Conservation (phyloP, 768 basidiomycete species). For the Lactifluus pinguis region DNA sequence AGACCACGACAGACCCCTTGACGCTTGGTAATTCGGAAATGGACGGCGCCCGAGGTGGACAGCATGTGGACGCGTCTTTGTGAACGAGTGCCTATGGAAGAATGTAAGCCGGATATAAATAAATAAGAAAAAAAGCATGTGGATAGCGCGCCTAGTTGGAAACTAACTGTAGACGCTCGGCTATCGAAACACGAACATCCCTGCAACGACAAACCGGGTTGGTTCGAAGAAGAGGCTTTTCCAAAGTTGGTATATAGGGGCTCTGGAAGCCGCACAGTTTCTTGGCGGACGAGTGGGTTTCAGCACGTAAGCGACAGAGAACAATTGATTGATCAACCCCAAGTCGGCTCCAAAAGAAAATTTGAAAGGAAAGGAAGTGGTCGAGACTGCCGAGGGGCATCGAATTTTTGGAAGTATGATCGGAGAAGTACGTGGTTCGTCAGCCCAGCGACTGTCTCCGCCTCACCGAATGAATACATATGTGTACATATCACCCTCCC, state of each 20-base stretch:
- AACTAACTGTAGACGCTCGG: slow-evolving; percentile 4
- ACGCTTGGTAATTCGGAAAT: background rate
- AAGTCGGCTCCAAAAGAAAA: background rate
- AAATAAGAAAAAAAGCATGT: background rate
- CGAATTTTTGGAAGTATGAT: background rate
- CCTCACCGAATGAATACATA: background rate
- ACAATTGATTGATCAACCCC: background rate
- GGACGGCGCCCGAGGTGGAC: background rate
- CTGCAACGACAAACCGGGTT: background rate
- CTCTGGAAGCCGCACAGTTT: background rate
- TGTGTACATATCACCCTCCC: too few relatives aligned
- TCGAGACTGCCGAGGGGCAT: slow-evolving; percentile 1
- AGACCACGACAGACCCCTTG: slow-evolving; percentile 5
- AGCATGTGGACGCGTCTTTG: too few relatives aligned
- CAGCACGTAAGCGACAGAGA: background rate
- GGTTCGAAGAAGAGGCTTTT: too few relatives aligned
- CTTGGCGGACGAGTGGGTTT: background rate
- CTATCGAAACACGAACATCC: background rate
- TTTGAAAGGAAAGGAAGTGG: background rate
- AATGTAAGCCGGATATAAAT: too few relatives aligned
- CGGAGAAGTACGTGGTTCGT: background rate
- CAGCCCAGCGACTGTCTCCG: slow-evolving; percentile 1
- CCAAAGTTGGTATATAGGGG: background rate
- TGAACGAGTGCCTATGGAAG: too few relatives aligned
- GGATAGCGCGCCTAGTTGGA: background rate